Percentiles rank a stretch among this genome's conserved stretches.
Conservation (phyloP, 305 asterid genomes). For the Salvia sclarea region DNA sequence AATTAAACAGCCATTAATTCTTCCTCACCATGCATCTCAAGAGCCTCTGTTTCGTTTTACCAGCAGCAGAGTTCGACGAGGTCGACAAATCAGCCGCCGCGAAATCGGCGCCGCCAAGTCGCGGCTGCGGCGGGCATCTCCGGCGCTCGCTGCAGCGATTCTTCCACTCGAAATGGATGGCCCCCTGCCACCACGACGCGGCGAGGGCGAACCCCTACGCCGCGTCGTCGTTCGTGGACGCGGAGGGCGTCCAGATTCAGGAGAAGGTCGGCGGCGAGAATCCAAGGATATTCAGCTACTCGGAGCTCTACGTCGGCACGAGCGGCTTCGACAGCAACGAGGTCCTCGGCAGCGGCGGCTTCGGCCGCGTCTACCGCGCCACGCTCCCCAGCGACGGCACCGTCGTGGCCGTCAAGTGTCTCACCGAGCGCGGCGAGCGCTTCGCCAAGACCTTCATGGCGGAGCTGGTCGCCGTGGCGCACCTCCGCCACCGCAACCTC, state of each 20-base stretch:
- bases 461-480: conserved; percentile 94
- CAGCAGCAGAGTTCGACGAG: conserved; percentile 49
- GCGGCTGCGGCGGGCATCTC: conserved; percentile 41
- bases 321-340: conserved; percentile 62
- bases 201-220: conserved; percentile 36
- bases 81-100: background rate
- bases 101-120: conserved; percentile 23
- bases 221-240: conserved; percentile 48
- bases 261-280: conserved; percentile 53
- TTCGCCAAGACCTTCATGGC: conserved; percentile 92
- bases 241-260: conserved; percentile 66
- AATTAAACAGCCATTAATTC: background rate
- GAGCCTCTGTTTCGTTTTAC: conserved; percentile 65
- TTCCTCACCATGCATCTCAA: conserved; percentile 57
- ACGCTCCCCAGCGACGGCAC: conserved; percentile 88
- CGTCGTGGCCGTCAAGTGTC: conserved; percentile 81
- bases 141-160: conserved; percentile 42
- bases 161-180: conserved; percentile 42
- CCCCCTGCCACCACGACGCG: conserved; percentile 35
- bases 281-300: conserved; percentile 77
- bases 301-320: conserved; percentile 86
- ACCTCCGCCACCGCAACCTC: conserved; percentile 96
- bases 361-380: conserved; percentile 79
- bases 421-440: conserved; percentile 69
- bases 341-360: conserved; percentile 88